phyloP scores from a whole-genome alignment of 352 stramenopile species.

The Phytophthora megakarya region DNA sequence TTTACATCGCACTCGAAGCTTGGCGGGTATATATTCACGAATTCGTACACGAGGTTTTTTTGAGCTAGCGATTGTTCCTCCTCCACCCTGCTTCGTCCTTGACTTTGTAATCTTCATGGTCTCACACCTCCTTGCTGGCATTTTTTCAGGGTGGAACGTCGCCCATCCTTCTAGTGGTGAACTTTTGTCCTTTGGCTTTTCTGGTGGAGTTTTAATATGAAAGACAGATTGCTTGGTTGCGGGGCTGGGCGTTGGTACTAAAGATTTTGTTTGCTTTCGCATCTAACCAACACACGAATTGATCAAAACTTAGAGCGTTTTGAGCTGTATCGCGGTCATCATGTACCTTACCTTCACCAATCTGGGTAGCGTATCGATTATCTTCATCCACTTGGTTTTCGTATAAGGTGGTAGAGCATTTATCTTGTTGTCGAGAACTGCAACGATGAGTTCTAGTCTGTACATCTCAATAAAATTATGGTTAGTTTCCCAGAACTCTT shows the following conservation, averaged over 20 bases:
- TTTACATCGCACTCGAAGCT: conserved; percentile 19
- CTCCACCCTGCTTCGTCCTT: conserved; percentile 1
- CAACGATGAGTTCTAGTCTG: conserved; percentile 34
- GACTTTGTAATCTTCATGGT: conserved; percentile 9
- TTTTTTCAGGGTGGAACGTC: conserved; percentile 56
- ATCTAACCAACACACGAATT: conserved; percentile 14
- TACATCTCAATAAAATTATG: neutral
- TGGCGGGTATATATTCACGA: conserved; percentile 20
- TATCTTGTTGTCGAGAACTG: conserved; percentile 25
- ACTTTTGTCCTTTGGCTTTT: conserved; percentile 10
- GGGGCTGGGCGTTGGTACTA: neutral
- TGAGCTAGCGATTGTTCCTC: neutral
- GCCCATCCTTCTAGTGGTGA: conserved; percentile 43
- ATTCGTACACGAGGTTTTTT: conserved; percentile 28
- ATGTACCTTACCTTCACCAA: conserved; percentile 18
- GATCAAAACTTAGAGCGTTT: conserved; percentile 1
- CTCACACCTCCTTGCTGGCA: conserved; percentile 35
- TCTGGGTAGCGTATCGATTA: conserved; percentile 20
- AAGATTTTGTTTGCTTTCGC: conserved; percentile 7
- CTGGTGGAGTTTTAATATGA: conserved; percentile 7
- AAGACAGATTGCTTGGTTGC: neutral
- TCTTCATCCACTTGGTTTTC: conserved; percentile 28
- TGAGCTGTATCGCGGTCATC: neutral
- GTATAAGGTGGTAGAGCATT: conserved; percentile 1
- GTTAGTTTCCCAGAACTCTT: neutral